These are phyloP conservation scores for Talaromyces sp. DNA, from an alignment of 2,329 filamentous ascomycete species.

Conservation along the genomic window DNA sequence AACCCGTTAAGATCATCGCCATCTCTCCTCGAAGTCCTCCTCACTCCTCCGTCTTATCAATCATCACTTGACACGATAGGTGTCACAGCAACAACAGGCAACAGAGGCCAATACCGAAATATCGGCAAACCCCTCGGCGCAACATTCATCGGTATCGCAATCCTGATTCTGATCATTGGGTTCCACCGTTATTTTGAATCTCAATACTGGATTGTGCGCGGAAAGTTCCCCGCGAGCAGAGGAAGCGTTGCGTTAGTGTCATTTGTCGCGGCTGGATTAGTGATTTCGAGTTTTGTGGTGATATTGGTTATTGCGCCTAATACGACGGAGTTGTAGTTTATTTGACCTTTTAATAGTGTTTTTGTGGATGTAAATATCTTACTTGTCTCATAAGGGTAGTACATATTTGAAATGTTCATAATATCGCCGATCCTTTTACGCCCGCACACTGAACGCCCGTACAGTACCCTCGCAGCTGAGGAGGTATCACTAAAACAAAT, in stretches of 20 bases:
- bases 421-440: background rate
- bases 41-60: background rate
- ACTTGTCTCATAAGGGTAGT: background rate
- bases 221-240: slow-evolving; percentile 63
- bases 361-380: background rate
- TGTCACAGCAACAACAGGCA: background rate
- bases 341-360: background rate
- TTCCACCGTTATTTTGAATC: slow-evolving; percentile 66
- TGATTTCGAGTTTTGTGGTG: slow-evolving; percentile 58
- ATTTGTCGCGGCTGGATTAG: slow-evolving; percentile 54
- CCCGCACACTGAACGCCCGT: slow-evolving; percentile 4
- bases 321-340: slow-evolving; percentile 29
- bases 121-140: slow-evolving; percentile 62
- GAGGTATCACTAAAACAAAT: slow-evolving; percentile 2
- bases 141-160: slow-evolving; percentile 61
- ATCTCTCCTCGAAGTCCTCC: slow-evolving; percentile 17
- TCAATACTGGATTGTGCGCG: slow-evolving; percentile 64
- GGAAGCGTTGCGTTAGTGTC: slow-evolving; percentile 60
- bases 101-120: slow-evolving; percentile 40
- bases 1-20: background rate
- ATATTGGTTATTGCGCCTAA: slow-evolving; percentile 55
- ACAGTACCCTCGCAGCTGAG: slow-evolving; percentile 8
- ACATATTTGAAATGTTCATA: background rate
- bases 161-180: slow-evolving; percentile 59
- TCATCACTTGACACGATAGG: background rate